Percentiles rank a stretch among this genome's conserved stretches.
Evolutionary conservation across 1,139 yeast species (phyloP).

Genomic region (Yamadazyma triangularis): DNA sequence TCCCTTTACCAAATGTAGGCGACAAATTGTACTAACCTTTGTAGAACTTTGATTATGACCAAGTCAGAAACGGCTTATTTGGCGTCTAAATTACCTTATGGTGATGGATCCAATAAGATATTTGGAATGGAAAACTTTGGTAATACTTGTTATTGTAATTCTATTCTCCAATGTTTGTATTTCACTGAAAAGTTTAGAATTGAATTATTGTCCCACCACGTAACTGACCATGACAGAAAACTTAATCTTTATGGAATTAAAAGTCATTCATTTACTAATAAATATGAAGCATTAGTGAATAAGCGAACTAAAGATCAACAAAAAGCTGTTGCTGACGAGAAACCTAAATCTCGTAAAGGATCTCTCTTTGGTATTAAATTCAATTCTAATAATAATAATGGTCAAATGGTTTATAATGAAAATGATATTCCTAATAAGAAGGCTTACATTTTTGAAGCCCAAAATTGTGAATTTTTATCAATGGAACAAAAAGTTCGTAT

Average conservation of each 20-base stretch:
- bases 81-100: slow-evolving; percentile 31
- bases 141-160: slow-evolving; percentile 90
- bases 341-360: slow-evolving; percentile 32
- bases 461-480: slow-evolving; percentile 30
- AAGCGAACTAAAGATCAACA: slow-evolving; percentile 37
- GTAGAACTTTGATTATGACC: slow-evolving; percentile 6
- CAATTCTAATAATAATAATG: slow-evolving; percentile 15
- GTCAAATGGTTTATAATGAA: slow-evolving; percentile 3
- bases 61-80: slow-evolving; percentile 5
- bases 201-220: slow-evolving; percentile 38
- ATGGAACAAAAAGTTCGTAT: slow-evolving; percentile 33
- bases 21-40: no score
- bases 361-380: slow-evolving; percentile 42
- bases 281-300: slow-evolving; percentile 38
- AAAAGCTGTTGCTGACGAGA: slow-evolving; percentile 17
- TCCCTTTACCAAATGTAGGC: no score
- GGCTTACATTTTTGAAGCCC: slow-evolving; percentile 25
- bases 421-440: slow-evolving; percentile 15
- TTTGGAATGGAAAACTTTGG: slow-evolving; percentile 97
- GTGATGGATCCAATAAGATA: slow-evolving; percentile 67
- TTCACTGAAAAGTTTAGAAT: slow-evolving; percentile 67
- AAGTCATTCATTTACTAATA: slow-evolving; percentile 43
- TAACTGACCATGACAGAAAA: slow-evolving; percentile 35
- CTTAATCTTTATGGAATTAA: slow-evolving; percentile 38
- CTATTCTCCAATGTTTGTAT: slow-evolving; percentile 83